Evolutionary conservation across 192 early-diverging fungal genomes (phyloP), one percentile per base, ranked within the genome.

Genomic region (Entomortierella parvispora): DNA sequence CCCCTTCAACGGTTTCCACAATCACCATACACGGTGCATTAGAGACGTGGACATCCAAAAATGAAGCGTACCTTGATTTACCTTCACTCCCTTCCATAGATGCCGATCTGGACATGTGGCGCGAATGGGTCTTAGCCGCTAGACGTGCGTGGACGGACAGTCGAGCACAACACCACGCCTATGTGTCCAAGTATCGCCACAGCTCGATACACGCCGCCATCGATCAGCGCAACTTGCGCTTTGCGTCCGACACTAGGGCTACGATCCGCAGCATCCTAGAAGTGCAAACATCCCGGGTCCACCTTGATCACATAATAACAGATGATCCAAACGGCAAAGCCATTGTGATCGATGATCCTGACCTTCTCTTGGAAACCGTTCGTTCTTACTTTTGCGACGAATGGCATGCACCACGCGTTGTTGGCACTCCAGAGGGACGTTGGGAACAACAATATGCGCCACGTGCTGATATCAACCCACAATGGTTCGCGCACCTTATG

Each of bases 381-480:
- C 15, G 6, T 20, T 4, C 4, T 18, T 49, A 49, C n/a, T 49
- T 49, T 18, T 18, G 18, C 4, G 18, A 49, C n/a, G 47, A 12
- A 23, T 49, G 47, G 47, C 47, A 49, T 23, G 47, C 47, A 12
- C 47, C 47, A 17, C 15, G 47, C 9, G 22, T 23, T 12, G 47
- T 20, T 49, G 47, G 47, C 15, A 17, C 47, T 4, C 22, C 47
- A 17, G 15, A 20, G 6, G 15, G 12, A 12, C 5, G 5, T 9
- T 62, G 48, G 60, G 48, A 28, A 20, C 3, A 48, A 17, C 20
- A 25, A 31, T 62, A 62, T 33, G 18, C 2, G 11, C 60, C 60
- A 20, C 4, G 29, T 3, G 60, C 48, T 0, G 32, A 62, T 26
- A 31, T 62, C 47, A n/a, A 62, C 1, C n/a, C 8, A 22, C 20